These are phyloP conservation scores for Cucumis melo DNA, from an alignment of 306 rosid genomes.

Conservation along the genomic window DNA sequence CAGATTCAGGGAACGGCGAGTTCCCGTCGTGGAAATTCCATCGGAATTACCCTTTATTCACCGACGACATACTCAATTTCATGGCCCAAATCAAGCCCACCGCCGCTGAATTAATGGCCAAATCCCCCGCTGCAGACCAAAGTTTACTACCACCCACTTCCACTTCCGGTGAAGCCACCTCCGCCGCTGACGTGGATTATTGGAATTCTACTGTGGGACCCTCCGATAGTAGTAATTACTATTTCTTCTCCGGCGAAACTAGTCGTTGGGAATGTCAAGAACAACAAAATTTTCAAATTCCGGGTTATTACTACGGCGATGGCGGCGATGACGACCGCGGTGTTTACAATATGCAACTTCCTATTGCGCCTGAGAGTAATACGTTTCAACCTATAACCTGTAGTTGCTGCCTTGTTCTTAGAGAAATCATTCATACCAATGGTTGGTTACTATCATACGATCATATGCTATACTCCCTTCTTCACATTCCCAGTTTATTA, in stretches of 20 bases:
- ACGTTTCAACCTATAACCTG: slow-evolving; percentile 27
- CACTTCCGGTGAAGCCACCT: background rate
- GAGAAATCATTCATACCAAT: slow-evolving; percentile 44
- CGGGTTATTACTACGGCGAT: background rate
- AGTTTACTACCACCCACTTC: background rate
- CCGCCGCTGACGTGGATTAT: background rate
- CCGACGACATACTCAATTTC: slow-evolving; percentile 7
- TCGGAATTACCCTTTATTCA: slow-evolving; percentile 9
- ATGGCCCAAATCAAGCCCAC: slow-evolving; percentile 9
- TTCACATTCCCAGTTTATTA: no score
- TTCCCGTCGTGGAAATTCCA: slow-evolving; percentile 15
- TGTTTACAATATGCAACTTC: background rate
- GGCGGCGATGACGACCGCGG: background rate
- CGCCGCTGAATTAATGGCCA: background rate
- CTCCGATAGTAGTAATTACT: background rate
- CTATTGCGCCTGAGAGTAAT: slow-evolving; percentile 20
- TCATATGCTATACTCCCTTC: no score
- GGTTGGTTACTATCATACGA: slow-evolving; percentile 11
- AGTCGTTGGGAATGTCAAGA: background rate
- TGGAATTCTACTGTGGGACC: slow-evolving; percentile 16
- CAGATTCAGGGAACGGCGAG: slow-evolving; percentile 9
- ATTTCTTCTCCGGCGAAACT: background rate
- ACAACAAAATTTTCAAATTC: background rate
- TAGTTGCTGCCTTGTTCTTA: slow-evolving; percentile 46
- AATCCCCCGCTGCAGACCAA: background rate